Evolutionary conservation across 768 basidiomycete species (phyloP), one percentile per base, ranked within the genome.

Genomic region (Serendipita sp.): DNA sequence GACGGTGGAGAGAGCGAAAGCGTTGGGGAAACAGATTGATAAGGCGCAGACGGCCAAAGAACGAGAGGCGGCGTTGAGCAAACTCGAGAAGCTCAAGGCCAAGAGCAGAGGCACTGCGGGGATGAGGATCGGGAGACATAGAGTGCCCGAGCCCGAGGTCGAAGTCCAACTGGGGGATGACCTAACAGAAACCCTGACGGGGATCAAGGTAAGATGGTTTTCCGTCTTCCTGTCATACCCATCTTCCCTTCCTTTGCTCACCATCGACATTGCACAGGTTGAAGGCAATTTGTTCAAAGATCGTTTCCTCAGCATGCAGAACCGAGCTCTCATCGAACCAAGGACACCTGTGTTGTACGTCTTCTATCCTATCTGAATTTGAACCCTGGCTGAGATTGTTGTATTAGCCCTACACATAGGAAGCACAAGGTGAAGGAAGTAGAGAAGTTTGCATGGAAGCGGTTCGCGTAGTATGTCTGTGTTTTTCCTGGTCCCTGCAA

Each of bases 261-360:
- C 41, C 13, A 5, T 41, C 41, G 23, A 23, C 23, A 23, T 23
- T 41, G 41, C 41, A 36, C 66, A 95, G 92, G 89, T 90, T 16
- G 92, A 96, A 77, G 93, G 93, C 30, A 96, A 95, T 72, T 76
- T 93, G 38, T 95, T 95, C 80, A 81, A 85, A 28, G 93, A 96
- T 72, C 83, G 91, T 1, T 92, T 91, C 76, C 74, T 86, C 35
- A 91, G 88, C 71, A 76, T 96, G 71, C 92, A 95, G 70, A 88
- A 93, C 67, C 80, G 91, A 34, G 90, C 88, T 0, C 78, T 94
- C 44, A 76, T 95, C 58, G 93, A 96, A 71, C 92, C 93, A 16
- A 84, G 91, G 16, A 81, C 82, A n/a, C 86, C 80, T 30, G 83
- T 91, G 44, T 65, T 86, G 90, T 92, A 73, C 64, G 83, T 80